Conservation (phyloP, 306 rosid species). For the Hylodesmum podocarpum region DNA sequence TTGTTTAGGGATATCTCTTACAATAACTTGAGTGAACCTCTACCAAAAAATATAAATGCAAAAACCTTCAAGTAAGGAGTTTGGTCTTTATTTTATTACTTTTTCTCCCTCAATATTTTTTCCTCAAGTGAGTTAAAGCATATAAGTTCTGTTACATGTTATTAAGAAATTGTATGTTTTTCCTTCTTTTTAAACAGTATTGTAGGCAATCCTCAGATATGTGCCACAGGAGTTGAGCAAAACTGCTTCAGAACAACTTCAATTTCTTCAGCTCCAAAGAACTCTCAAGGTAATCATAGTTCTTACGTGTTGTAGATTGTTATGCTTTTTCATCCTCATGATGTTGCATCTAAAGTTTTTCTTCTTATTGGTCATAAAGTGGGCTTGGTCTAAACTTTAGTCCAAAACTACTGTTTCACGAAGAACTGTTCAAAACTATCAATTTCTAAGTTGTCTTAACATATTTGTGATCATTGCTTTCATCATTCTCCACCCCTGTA, state of each 20-base stretch:
- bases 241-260: conserved; percentile 57
- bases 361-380: conserved; percentile 6
- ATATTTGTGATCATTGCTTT: conserved; percentile 27
- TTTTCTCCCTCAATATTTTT: neutral
- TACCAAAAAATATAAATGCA: conserved; percentile 65
- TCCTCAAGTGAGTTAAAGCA: neutral
- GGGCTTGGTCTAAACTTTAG: neutral
- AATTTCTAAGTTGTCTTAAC: neutral
- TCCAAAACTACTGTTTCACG: neutral
- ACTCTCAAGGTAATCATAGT: conserved; percentile 63
- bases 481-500: neutral
- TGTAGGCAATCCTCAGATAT: conserved; percentile 80
- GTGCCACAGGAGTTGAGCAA: conserved; percentile 55
- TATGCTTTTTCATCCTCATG: conserved; percentile 11
- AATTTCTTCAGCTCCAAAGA: conserved; percentile 41
- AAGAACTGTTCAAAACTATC: conserved; percentile 8
- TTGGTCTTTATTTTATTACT: neutral
- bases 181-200: conserved; percentile 51
- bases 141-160: neutral
- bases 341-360: conserved; percentile 15
- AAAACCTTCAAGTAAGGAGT: conserved; percentile 79
- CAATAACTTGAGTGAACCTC: conserved; percentile 84
- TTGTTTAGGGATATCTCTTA: conserved; percentile 74
- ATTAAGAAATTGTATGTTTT: conserved; percentile 5
- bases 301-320: conserved; percentile 19